Percentiles rank a stretch among this genome's conserved stretches.
Evolutionary conservation across 495 filamentous ascomycete genomes (phyloP).

Genomic region (Podospora tetraspora): DNA sequence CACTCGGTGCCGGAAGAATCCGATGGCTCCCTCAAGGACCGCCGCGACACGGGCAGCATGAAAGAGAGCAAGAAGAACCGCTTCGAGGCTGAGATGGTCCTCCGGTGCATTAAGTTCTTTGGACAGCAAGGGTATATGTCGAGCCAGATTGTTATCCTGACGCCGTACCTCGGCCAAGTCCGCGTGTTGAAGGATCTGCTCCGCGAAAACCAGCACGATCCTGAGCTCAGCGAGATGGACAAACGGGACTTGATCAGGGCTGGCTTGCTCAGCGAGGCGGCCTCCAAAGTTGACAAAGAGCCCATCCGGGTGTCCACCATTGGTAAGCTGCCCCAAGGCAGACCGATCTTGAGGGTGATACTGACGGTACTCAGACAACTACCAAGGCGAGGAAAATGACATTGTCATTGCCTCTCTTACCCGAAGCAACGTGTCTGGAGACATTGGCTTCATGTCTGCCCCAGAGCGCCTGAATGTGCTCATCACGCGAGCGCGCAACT

Average conservation of each 20-base stretch:
- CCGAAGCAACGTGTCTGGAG: constrained; percentile 56
- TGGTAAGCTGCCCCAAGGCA: constrained; percentile 34
- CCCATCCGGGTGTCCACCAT: constrained; percentile 61
- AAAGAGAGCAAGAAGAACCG: constrained; percentile 56
- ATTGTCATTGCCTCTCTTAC: constrained; percentile 66
- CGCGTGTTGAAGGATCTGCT: constrained; percentile 51
- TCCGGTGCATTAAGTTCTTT: constrained; percentile 65
- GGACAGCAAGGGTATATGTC: constrained; percentile 71
- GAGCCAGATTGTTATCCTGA: constrained; percentile 62
- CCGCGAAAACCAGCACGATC: constrained; percentile 42
- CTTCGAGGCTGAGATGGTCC: constrained; percentile 63
- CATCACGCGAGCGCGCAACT: constrained; percentile 62
- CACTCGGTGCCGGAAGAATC: constrained; percentile 53
- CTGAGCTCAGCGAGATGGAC: constrained; percentile 66
- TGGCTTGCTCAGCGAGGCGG: constrained; percentile 54
- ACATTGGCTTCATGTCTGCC: constrained; percentile 71
- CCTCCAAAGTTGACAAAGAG: constrained; percentile 47
- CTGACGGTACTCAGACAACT: constrained; percentile 54
- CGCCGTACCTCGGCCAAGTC: constrained; percentile 70
- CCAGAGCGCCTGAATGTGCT: constrained; percentile 69
- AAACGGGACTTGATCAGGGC: constrained; percentile 60
- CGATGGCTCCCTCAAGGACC: constrained; percentile 41
- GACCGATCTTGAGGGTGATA: neutral
- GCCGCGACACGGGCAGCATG: constrained; percentile 41
- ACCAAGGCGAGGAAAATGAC: constrained; percentile 75